Base-by-base conservation (phyloP, 805 yeast genomes). In the Yarrowia bubula region DNA sequence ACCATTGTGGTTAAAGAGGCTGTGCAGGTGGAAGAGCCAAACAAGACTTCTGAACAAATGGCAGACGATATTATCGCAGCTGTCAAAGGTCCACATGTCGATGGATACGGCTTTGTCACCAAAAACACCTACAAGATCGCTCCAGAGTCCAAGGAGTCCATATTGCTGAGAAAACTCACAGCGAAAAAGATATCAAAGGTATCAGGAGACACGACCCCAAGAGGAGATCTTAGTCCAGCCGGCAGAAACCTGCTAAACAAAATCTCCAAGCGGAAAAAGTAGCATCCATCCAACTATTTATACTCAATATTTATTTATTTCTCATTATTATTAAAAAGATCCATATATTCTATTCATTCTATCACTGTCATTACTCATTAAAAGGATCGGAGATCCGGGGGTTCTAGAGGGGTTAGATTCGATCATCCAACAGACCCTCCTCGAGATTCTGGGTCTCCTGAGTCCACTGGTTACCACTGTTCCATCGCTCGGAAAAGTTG, bases 61-160 rank as follows among this genome's bases (percentile, higher is more conserved):
- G 47, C 61, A 5, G 61, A 55, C 38, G 47, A 39, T 8, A 55
- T 55, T 17, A 41, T 55, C 15, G 47, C 61, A 3, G 61, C 61
- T 11, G 61, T 55, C 4, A 39, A 63, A 10, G 64, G 65, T 2
- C 69, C 69, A 1, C 43, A 53, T 11, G 68, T 68, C 8, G 60
- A 67, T 39, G 60, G 66, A 1, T 68, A 65, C 14, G 38, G 64
- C 7, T 67, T 68, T n/a, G 66, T 68, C 22, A 68, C 69, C 5
- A 53, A 65, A 8, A 60, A 60, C 37, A 62, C 69, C 3, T 68
- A 60, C 48, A 64, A 57, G n/a, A 66, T 67, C 31, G 55, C 65
- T 11, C 66, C 67, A 11, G 60, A 43, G 32, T 38, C 69, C n/a
- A 37, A 57, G 32, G 44, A 58, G 41, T 64, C 68, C 37, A 41